Evolutionary conservation across 208 protist species (phyloP).

Genomic region (Leishmania arabica): DNA sequence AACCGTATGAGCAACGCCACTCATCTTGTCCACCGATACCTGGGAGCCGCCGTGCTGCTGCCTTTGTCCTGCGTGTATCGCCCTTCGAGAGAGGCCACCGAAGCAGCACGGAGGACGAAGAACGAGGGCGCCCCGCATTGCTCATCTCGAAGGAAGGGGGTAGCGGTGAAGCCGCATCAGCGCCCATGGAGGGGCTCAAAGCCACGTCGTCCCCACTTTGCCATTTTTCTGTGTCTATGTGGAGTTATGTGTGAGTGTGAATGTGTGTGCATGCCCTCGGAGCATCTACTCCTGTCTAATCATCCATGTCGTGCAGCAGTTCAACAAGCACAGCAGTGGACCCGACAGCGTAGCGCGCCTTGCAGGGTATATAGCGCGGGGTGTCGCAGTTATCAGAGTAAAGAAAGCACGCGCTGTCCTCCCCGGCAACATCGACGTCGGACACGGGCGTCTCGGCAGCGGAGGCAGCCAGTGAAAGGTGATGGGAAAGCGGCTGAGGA

Average conservation of each 20-base stretch:
- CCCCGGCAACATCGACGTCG: background rate
- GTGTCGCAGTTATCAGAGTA: constrained; percentile 41
- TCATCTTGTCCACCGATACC: background rate
- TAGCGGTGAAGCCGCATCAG: background rate
- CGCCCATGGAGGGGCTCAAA: background rate
- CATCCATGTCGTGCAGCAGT: constrained; percentile 28
- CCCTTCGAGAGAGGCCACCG: background rate
- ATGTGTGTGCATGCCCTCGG: background rate
- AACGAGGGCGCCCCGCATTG: background rate
- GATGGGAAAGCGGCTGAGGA: background rate
- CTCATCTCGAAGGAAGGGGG: background rate
- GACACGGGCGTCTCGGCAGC: background rate
- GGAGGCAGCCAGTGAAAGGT: background rate
- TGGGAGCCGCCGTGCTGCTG: background rate
- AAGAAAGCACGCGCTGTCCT: background rate
- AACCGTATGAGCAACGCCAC: too few relatives aligned
- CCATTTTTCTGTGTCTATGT: background rate
- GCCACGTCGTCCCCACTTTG: background rate
- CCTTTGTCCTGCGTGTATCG: background rate
- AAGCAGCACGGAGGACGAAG: background rate
- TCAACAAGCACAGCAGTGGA: constrained; percentile 53
- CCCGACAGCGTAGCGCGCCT: constrained; percentile 50
- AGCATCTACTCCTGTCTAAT: background rate
- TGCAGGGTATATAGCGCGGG: constrained; percentile 62
- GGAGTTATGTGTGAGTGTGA: background rate